Percentiles rank a stretch among this genome's conserved stretches.
phyloP scores from a whole-genome alignment of 441 rosid genomes.

The Viola pubescens region DNA sequence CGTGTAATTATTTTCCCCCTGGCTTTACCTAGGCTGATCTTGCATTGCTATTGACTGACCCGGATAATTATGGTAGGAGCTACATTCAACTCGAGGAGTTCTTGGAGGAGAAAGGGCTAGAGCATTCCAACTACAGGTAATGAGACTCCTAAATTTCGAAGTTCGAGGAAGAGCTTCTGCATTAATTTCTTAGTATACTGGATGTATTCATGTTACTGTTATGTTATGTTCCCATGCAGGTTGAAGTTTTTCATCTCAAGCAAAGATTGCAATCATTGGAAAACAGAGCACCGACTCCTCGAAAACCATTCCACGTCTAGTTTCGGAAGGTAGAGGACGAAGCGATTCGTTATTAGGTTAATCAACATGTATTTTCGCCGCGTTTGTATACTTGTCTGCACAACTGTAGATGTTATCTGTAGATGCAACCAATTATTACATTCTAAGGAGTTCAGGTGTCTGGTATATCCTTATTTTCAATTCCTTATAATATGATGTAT shows the following conservation, averaged over 20 bases:
- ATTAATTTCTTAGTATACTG: not conserved
- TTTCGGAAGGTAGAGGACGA: not conserved
- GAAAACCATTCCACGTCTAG: constrained; percentile 74
- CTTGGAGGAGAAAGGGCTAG: constrained; percentile 80
- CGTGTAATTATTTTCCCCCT: not conserved
- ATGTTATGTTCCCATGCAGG: constrained; percentile 33
- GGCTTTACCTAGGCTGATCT: not conserved
- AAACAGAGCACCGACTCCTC: constrained; percentile 65
- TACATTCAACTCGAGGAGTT: constrained; percentile 88
- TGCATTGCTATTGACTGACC: constrained; percentile 2
- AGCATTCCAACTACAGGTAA: constrained; percentile 89
- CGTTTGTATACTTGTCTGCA: no score
- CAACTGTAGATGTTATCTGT: no score
- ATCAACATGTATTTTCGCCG: not conserved
- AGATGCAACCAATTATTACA: no score
- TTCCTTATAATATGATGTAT: no score
- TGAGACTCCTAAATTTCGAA: not conserved
- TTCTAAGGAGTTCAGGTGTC: no score
- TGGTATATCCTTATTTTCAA: no score
- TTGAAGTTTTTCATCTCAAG: constrained; percentile 95
- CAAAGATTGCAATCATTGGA: constrained; percentile 89
- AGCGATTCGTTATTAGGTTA: not conserved
- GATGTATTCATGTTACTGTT: not conserved
- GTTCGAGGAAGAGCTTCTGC: not conserved
- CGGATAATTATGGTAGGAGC: constrained; percentile 39